Evolutionary conservation across 75 land plant genomes (phyloP), one percentile per base, ranked within the genome.

Genomic region (Adiantum capillusveneris): DNA sequence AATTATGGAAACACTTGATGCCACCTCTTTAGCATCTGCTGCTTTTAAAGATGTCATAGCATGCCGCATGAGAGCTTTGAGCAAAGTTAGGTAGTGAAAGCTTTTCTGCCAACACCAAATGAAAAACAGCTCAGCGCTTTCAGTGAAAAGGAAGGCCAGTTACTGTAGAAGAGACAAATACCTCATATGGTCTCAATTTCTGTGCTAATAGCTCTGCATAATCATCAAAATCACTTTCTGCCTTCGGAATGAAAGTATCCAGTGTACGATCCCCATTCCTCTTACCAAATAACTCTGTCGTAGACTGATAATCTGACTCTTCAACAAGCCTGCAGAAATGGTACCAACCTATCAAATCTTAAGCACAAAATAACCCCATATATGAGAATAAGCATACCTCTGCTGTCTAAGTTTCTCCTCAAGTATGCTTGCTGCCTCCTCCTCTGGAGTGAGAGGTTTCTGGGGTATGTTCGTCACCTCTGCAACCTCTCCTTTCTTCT

Each of bases 181-280:
- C 98, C 90, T 93, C 98, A 60, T 75, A 89, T 0, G 87, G 77
- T 11, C 86, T 83, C 17, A 93, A 73, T 50, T 89, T 85, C 59
- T 85, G 77, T 31, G 90, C 77, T 49, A 93, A 53, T 7, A 93
- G 85, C 67, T 89, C 98, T 0, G 98, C 98, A 77, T 88, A 93
- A 41, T 93, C 98, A 46, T 70, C 3, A 63, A 93, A 93, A 68
- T 93, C 98, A 43, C 71, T 75, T 68, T 93, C 98, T 28, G 96
- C 83, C 59, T 93, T 93, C 9, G 98, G 98, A 56, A 93, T 85
- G 56, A 88, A 93, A 43, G 70, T 86, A 13, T 88, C 95, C 31
- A 93, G 55, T 25, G 79, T 66, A 57, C 77, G 84, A 7, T 75
- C 94, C 70, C 73, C 89, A 37, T 60, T 78, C 45, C 53, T 74